Percentiles rank a stretch among this genome's conserved stretches.
phyloP scores from a whole-genome alignment of 2,329 filamentous ascomycete genomes.

The Apiospora arundinis region DNA sequence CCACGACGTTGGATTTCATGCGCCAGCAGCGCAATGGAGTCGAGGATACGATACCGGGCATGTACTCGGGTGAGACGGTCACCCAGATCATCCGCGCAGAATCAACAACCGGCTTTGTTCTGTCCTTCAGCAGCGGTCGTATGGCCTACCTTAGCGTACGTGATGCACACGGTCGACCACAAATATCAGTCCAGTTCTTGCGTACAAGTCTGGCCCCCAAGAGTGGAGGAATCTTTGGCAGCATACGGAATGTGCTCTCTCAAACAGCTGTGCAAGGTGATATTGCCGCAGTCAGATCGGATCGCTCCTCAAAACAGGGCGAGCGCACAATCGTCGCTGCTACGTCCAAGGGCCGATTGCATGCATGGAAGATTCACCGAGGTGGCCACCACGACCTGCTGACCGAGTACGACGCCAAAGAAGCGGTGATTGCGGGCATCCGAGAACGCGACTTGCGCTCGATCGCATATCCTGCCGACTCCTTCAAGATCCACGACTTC shows the following conservation, averaged over 20 bases:
- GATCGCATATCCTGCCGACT: slow-evolving; percentile 57
- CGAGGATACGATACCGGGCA: slow-evolving; percentile 74
- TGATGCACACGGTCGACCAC: slow-evolving; percentile 85
- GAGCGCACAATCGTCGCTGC: slow-evolving; percentile 85
- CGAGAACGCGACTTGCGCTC: slow-evolving; percentile 58
- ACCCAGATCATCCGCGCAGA: slow-evolving; percentile 83
- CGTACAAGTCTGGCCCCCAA: slow-evolving; percentile 63
- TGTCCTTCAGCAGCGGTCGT: slow-evolving; percentile 84
- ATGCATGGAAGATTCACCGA: slow-evolving; percentile 88
- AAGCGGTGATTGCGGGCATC: slow-evolving; percentile 67
- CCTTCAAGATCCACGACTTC: slow-evolving; percentile 81
- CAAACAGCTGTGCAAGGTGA: slow-evolving; percentile 75
- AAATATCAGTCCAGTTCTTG: slow-evolving; percentile 79
- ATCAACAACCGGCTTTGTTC: slow-evolving; percentile 80
- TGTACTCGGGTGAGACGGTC: slow-evolving; percentile 80
- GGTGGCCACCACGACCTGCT: slow-evolving; percentile 81
- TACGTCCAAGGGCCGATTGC: slow-evolving; percentile 77
- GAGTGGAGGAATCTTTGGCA: slow-evolving; percentile 76
- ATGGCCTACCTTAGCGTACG: slow-evolving; percentile 85
- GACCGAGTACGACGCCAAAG: slow-evolving; percentile 73
- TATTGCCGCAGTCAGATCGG: slow-evolving; percentile 80
- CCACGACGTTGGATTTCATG: slow-evolving; percentile 82
- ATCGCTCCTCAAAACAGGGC: slow-evolving; percentile 73
- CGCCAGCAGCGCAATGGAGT: slow-evolving; percentile 82
- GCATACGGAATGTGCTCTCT: slow-evolving; percentile 77